Percentiles rank a stretch among this genome's conserved stretches.
phyloP scores from a whole-genome alignment of 2,329 filamentous ascomycete species.

The Trichoderma sp. region DNA sequence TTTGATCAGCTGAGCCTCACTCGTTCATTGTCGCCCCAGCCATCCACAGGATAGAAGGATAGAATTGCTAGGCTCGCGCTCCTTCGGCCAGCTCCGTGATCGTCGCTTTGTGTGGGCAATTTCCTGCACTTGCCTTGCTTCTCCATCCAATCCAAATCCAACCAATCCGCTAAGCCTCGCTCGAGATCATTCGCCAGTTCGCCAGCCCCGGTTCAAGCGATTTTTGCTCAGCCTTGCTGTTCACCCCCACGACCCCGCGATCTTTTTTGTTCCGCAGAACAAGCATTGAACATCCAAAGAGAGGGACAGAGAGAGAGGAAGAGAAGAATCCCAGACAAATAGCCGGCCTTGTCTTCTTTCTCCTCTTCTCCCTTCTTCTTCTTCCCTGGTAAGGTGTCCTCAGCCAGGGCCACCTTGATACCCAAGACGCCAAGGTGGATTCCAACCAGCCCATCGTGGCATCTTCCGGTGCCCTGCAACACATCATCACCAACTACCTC shows the following conservation, averaged over 20 bases:
- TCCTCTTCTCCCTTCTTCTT: background rate
- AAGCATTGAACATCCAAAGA: background rate
- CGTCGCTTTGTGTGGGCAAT: slow-evolving; percentile 13
- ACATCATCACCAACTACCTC: slow-evolving; percentile 57
- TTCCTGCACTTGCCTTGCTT: background rate
- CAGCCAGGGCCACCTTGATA: slow-evolving; percentile 34
- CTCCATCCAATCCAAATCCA: background rate
- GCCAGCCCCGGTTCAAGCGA: background rate
- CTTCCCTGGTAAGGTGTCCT: slow-evolving; percentile 32
- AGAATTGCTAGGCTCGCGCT: background rate
- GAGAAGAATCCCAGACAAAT: background rate
- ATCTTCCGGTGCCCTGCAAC: slow-evolving; percentile 62
- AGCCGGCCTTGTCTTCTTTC: background rate
- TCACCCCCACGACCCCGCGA: slow-evolving; percentile 18
- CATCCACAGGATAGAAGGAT: background rate
- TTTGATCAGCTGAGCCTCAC: background rate
- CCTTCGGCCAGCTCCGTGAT: slow-evolving; percentile 10
- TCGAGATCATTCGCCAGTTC: slow-evolving; percentile 10
- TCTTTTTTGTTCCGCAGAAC: background rate
- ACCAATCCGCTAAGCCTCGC: background rate
- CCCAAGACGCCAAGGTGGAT: slow-evolving; percentile 57
- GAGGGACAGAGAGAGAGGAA: background rate
- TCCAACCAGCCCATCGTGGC: slow-evolving; percentile 55
- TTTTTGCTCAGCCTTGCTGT: slow-evolving; percentile 17
- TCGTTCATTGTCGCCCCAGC: background rate